Base-by-base conservation (phyloP, 208 protist species). In the Leishmania tarentolae region DNA sequence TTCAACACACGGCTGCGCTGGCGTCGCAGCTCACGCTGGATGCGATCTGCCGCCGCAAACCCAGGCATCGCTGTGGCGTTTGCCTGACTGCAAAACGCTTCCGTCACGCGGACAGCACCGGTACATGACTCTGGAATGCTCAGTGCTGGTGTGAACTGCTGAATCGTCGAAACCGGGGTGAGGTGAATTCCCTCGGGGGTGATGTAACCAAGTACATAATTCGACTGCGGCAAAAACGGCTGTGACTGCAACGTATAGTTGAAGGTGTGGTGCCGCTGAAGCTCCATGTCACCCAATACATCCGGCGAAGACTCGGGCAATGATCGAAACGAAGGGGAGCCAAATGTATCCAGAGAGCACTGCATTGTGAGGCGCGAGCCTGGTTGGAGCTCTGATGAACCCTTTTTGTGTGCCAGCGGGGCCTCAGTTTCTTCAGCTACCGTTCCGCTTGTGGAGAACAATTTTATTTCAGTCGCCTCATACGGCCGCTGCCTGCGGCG, bases 1-100 rank as follows among this genome's bases (percentile, higher is more conserved):
- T 96, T 96, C 52, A 98, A 70, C 66, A 94, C 88, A 2, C 80
- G 82, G 76, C 95, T 98, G 21, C 93, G 86, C 78, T 96, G 93
- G 11, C 92, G 90, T 61, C 87, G 69, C 35, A 98, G 74, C 61
- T 98, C 93, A 21, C 91, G 83, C 53, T 94, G 87, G 4, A 92
- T 82, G 44, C 92, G 88, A 50, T 95, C 91, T 19, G 92, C 87
- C n/a, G 86, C 75, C 0, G 89, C 79, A 44, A 92, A 82, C 1
- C 87, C 90, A 50, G 89, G 85, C 7, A 88, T 80, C 24, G 82
- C 80, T 28, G 80, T 53, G 9, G 83, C 35, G 53, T 87, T 87
- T 0, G 81, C 79, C 21, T 87, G 83, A 47, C 91, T 96, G 35
- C 82, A 85, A 83, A 90, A 91, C 19, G 52, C 57, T 15, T 86